phyloP scores from a whole-genome alignment of 2,329 filamentous ascomycete species.

The Aspergillus flavus region DNA sequence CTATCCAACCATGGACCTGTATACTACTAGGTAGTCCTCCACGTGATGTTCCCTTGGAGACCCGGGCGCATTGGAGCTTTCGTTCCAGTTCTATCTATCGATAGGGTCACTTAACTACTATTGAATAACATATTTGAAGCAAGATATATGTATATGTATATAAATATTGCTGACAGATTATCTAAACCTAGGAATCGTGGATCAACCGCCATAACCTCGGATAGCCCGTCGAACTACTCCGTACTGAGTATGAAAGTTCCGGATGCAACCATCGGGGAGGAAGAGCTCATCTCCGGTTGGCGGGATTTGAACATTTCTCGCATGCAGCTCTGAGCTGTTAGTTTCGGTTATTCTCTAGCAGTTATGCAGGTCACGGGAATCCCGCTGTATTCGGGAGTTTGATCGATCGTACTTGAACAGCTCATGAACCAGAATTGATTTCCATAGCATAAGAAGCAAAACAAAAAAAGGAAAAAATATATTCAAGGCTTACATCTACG shows the following conservation, averaged over 20 bases:
- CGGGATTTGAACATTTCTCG: neutral
- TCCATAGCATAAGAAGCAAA: neutral
- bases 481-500: neutral
- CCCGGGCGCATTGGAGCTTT: neutral
- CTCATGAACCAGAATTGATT: neutral
- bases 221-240: neutral
- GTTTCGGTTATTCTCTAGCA: neutral
- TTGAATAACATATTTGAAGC: neutral
- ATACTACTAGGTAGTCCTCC: too few relatives aligned
- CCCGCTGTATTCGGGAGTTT: too few relatives aligned
- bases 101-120: neutral
- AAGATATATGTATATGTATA: neutral
- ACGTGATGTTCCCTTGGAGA: neutral
- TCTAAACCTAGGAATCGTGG: neutral
- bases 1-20: too few relatives aligned
- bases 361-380: neutral
- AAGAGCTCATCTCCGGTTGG: neutral
- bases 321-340: neutral
- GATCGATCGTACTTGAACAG: neutral
- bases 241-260: neutral
- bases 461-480: neutral
- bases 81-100: neutral
- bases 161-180: neutral
- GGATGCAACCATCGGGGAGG: slow-evolving; percentile 4
- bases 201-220: neutral